Evolutionary conservation across 306 rosid genomes (phyloP), one percentile per base, ranked within the genome.

Genomic region (Gastrolobium villosum): DNA sequence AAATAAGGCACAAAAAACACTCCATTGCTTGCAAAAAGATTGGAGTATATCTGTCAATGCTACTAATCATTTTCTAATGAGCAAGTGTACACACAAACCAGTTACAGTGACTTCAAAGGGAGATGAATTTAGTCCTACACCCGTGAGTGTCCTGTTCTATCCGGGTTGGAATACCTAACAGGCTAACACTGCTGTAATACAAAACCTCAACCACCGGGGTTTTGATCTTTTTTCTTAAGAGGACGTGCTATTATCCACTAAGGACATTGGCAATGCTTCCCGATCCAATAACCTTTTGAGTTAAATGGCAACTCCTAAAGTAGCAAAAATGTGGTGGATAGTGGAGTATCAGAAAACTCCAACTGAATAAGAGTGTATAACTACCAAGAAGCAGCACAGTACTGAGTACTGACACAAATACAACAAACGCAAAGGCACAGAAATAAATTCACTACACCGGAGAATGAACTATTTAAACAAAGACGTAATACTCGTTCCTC

Each of bases 241-340:
- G 50, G 2, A 54, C 34, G 30, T 54, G 11, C 61, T 35, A 6
- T 26, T 20, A 54, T 2, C 14, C 14, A 0, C 64, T 0, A 30
- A 57, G 55, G 75, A 3, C 46, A 48, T 48, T 48, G 15, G 13
- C 75, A 50, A 20, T 54, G 35, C 53, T 30, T 73, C 69, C 55
- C 13, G 44, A 13, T 49, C 54, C 26, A 49, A 49, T 31, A n/a
- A 41, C 36, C 26, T 20, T 30, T 41, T 2, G 44, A 41, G 3
- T 53, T 20, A 20, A 52, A 56, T 30, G 11, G 68, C 55, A 57
- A n/a, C 6, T 9, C 44, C 41, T 28, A 20, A 13, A 3, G 6
- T 3, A 40, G 40, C 55, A 55, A 43, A 57, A 36, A 7, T 60
- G 41, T 20, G 26, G 26, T 20, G 26, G 26, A 20, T 20, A 20